A percentile compares a stretch with the other conserved stretches of the same genome.
Evolutionary conservation across 129 eudicot species (phyloP).

Genomic region (Flaveria trinervia): DNA sequence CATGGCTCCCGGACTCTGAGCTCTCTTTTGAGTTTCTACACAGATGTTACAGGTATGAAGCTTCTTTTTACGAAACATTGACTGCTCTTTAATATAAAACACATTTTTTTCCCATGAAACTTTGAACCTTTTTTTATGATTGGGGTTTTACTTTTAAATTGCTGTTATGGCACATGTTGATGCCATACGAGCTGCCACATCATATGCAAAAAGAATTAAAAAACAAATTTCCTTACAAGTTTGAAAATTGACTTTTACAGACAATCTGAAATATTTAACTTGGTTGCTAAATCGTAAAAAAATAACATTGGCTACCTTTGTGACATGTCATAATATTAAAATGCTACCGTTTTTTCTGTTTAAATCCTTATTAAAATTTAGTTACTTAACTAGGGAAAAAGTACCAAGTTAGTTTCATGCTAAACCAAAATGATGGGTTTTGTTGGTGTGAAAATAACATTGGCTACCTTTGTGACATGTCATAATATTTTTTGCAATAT

Average conservation of each 20-base stretch:
- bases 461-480: slow-evolving; percentile 1
- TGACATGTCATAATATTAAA: too few relatives aligned
- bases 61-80: not conserved
- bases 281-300: too few relatives aligned
- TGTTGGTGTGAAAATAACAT: not conserved
- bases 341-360: too few relatives aligned
- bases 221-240: not conserved
- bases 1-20: slow-evolving; percentile 71
- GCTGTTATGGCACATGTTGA: not conserved
- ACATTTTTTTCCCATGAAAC: not conserved
- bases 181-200: not conserved
- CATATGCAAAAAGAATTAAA: not conserved
- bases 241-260: not conserved
- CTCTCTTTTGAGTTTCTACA: slow-evolving; percentile 69
- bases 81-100: not conserved
- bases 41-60: slow-evolving; percentile 64
- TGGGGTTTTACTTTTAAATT: not conserved
- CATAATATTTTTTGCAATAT: not conserved
- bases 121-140: not conserved
- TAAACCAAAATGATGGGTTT: too few relatives aligned
- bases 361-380: too few relatives aligned
- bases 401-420: too few relatives aligned
- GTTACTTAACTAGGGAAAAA: too few relatives aligned
- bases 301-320: too few relatives aligned
- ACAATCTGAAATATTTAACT: too few relatives aligned